Evolutionary conservation across 176 grass and related monocot species (phyloP), one percentile per base, ranked within the genome.

Genomic region (Otatea glauca): DNA sequence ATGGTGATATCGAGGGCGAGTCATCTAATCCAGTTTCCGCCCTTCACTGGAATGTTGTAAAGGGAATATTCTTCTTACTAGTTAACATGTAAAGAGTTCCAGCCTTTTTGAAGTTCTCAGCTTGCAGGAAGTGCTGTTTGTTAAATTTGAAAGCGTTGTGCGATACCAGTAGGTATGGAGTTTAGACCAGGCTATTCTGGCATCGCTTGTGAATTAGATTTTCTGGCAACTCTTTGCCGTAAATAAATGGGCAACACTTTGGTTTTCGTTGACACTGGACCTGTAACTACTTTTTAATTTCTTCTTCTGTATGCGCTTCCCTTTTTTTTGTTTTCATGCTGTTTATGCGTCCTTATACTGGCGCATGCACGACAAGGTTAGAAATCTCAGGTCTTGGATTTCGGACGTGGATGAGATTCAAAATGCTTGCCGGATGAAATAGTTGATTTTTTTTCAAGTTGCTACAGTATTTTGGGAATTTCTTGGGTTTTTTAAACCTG

Each of bases 81-180:
- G 84, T 50, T 78, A 61, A 74, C 75, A 61, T 90, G 84, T 83
- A 86, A 86, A 86, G 29, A 60, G 79, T 64, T 78, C 45, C 79
- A 78, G 84, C 79, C 66, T 86, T 90, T 78, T 89, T 65, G 32
- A 70, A 61, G 69, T 69, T 67, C 21, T 74, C 68, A 83, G 60
- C 38, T 86, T 51, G 59, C 74, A 86, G 84, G 21, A 74, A 72
- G 66, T 86, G 88, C 58, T 74, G 66, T 62, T 85, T 85, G 27
- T 78, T 86, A 72, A 63, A 59, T 75, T 76, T 81, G 43, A 69
- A 76, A 41, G 42, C 55, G 29, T n/a, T 76, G 32, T 60, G 60
- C 9, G 8, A 84, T 85, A 54, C 32, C 63, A 78, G n/a, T 56
- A 37, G 27, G 27, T 68, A 77, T 58, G 50, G 56, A 72, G 65